phyloP scores from a whole-genome alignment of 169 alveolate genomes.

The Cryptosporidium baileyi region DNA sequence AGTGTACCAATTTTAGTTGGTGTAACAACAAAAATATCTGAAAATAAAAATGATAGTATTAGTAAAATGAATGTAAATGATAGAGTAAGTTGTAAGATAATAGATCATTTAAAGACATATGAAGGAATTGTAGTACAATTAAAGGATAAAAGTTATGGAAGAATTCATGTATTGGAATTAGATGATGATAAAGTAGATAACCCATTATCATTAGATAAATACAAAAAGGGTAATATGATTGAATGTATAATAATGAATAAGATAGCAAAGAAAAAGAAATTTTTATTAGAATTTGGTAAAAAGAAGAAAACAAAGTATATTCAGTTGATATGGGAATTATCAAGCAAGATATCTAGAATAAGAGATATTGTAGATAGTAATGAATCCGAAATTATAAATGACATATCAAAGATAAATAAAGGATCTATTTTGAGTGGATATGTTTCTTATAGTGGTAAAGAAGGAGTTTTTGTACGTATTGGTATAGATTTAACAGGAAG shows the following conservation, averaged over 20 bases:
- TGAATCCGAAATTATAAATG: neutral
- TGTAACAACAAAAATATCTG: neutral
- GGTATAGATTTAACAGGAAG: conserved; percentile 53
- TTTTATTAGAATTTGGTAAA: neutral
- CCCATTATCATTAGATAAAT: conserved; percentile 19
- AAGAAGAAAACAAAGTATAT: conserved; percentile 5
- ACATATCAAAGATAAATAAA: neutral
- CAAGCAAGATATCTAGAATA: conserved; percentile 23
- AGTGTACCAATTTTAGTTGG: neutral
- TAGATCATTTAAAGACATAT: conserved; percentile 26
- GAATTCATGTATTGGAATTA: conserved; percentile 22
- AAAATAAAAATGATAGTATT: neutral
- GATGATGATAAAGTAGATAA: conserved; percentile 27
- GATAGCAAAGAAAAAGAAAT: neutral
- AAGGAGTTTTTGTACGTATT: conserved; percentile 60
- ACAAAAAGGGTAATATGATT: neutral
- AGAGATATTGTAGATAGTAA: conserved; percentile 1
- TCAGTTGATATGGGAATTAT: conserved; percentile 2
- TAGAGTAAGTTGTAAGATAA: conserved; percentile 5
- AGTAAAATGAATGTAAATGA: neutral
- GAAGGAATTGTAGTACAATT: conserved; percentile 38
- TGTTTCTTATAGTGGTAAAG: conserved; percentile 38
- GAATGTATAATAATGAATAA: neutral
- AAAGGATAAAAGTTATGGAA: conserved; percentile 40
- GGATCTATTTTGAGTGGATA: conserved; percentile 61